phyloP scores from a whole-genome alignment of 768 basidiomycete genomes.

The Antrodiella citrinella region DNA sequence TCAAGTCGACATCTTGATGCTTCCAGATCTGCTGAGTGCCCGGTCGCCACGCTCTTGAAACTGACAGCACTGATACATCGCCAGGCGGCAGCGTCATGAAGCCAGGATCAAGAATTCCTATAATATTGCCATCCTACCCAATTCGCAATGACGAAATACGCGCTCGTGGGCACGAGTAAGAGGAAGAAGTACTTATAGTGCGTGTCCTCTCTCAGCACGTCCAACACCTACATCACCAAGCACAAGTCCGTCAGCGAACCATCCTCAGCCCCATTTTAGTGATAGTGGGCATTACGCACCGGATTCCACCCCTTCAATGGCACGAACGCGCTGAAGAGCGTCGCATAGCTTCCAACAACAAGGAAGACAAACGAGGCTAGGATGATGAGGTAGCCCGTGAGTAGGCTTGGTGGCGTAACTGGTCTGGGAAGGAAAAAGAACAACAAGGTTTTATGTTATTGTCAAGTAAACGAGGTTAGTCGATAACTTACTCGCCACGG shows the following conservation, averaged over 20 bases:
- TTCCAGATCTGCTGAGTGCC: no score
- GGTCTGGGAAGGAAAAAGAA: not conserved
- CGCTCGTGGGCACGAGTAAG: constrained; percentile 69
- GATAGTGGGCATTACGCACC: not conserved
- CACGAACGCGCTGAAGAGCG: constrained; percentile 58
- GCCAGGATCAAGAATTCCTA: constrained; percentile 82
- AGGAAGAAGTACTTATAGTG: constrained; percentile 89
- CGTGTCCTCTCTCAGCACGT: constrained; percentile 56
- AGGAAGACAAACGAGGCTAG: constrained; percentile 44
- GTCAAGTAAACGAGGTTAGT: no score
- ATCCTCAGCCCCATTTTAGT: not conserved
- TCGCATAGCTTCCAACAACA: constrained; percentile 48
- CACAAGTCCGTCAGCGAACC: not conserved
- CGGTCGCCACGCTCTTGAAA: no score
- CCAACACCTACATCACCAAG: constrained; percentile 54
- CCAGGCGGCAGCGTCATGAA: no score
- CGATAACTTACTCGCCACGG: not conserved
- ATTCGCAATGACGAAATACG: constrained; percentile 93
- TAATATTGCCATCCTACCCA: constrained; percentile 99
- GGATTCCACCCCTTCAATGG: not conserved
- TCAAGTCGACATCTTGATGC: no score
- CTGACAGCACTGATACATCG: no score
- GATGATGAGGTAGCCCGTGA: constrained; percentile 40
- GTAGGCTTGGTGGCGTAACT: constrained; percentile 12
- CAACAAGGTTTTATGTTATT: no score